phyloP scores from a whole-genome alignment of 306 rosid genomes.

The Cicer bijugum region DNA sequence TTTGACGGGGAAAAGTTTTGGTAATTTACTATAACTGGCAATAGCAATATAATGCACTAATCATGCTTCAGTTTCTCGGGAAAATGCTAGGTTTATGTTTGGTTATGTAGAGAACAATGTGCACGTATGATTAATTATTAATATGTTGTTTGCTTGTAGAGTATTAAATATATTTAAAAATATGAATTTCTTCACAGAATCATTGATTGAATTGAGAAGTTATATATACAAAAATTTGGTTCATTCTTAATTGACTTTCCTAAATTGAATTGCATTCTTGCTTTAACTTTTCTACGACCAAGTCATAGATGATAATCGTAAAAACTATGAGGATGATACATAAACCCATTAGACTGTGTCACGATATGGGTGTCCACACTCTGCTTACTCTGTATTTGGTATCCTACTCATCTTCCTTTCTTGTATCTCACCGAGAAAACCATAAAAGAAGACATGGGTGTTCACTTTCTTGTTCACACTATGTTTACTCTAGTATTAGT shows the following conservation, averaged over 20 bases:
- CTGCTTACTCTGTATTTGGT: background rate
- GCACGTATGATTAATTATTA: background rate
- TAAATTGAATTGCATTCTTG: background rate
- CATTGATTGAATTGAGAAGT: background rate
- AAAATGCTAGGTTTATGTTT: no score
- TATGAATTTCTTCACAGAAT: background rate
- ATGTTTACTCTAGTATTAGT: background rate
- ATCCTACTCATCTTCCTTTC: conserved; percentile 23
- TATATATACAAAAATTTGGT: background rate
- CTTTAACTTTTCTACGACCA: background rate
- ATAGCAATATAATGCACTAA: no score
- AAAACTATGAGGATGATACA: background rate
- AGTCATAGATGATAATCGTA: conserved; percentile 18
- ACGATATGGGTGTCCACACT: background rate
- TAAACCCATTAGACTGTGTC: background rate
- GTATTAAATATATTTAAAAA: background rate
- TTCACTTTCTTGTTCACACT: no score
- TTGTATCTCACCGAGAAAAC: conserved; percentile 7
- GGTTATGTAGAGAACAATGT: no score
- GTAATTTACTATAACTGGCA: no score
- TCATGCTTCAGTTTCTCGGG: no score
- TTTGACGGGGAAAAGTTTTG: background rate
- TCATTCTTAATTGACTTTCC: background rate
- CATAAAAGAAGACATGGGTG: background rate
- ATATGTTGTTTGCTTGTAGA: background rate